phyloP scores from a whole-genome alignment of 2,329 filamentous ascomycete genomes.

The Talaromyces sp. region DNA sequence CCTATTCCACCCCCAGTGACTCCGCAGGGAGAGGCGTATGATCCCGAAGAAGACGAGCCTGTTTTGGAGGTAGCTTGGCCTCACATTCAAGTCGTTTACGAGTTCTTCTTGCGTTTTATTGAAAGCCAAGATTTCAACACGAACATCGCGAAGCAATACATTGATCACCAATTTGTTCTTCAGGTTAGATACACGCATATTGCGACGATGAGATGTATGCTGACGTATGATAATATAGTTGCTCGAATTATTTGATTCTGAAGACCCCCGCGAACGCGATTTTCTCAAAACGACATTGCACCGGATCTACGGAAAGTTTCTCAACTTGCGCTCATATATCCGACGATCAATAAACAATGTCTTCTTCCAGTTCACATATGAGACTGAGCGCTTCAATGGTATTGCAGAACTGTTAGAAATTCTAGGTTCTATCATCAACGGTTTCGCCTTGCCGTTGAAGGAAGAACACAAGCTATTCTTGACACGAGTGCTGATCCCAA shows the following conservation, averaged over 20 bases:
- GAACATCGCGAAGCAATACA: conserved; percentile 98
- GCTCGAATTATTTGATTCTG: conserved; percentile 96
- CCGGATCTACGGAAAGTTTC: conserved; percentile 97
- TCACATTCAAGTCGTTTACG: conserved; percentile 98
- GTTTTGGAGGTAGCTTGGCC: conserved; percentile 98
- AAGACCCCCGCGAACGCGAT: conserved; percentile 92
- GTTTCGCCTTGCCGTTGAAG: conserved; percentile 92
- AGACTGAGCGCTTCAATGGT: conserved; percentile 97
- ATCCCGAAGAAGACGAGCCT: conserved; percentile 96
- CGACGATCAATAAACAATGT: conserved; percentile 99
- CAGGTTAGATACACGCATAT: conserved; percentile 50
- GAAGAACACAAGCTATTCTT: conserved; percentile 99
- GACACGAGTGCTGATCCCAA: conserved; percentile 82
- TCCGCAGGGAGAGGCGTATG: conserved; percentile 95
- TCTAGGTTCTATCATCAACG: conserved; percentile 97
- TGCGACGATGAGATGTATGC: not conserved
- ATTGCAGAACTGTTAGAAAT: conserved; percentile 97
- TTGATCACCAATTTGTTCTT: conserved; percentile 95
- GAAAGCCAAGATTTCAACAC: conserved; percentile 99
- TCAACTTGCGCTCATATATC: conserved; percentile 96
- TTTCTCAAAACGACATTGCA: conserved; percentile 98
- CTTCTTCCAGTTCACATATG: conserved; percentile 99
- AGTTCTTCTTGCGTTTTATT: conserved; percentile 98
- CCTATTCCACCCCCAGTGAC: conserved; percentile 97
- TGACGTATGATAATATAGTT: conserved; percentile 50